Conservation (phyloP, 768 basidiomycete genomes). For the Termitomyces sp. region DNA sequence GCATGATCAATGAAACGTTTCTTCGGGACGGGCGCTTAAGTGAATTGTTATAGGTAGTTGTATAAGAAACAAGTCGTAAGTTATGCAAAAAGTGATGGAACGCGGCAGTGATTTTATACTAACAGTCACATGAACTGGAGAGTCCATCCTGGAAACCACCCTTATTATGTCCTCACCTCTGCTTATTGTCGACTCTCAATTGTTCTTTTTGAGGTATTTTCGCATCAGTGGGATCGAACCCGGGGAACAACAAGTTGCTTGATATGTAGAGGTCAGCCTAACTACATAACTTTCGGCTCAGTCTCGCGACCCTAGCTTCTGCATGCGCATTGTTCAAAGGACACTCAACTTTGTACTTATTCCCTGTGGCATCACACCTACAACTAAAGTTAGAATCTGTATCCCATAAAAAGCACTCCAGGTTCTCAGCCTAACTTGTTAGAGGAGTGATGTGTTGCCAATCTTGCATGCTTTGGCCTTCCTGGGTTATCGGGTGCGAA, state of each 20-base stretch:
- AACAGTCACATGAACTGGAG: neutral
- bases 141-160: too few relatives aligned
- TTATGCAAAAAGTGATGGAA: neutral
- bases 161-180: neutral
- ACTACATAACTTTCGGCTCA: too few relatives aligned
- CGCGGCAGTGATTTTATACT: neutral
- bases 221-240: neutral
- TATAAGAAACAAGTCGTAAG: neutral
- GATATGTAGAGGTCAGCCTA: neutral
- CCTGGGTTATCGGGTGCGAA: neutral
- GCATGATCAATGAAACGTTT: slow-evolving; percentile 28
- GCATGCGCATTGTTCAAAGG: too few relatives aligned
- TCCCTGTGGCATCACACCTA: too few relatives aligned
- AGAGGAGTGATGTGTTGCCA: neutral
- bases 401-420: too few relatives aligned
- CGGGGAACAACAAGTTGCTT: neutral
- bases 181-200: neutral
- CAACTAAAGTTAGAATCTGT: too few relatives aligned
- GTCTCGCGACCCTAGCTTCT: too few relatives aligned
- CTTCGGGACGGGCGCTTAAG: neutral
- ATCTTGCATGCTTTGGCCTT: neutral
- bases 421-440: too few relatives aligned
- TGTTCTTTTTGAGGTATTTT: neutral
- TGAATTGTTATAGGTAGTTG: neutral
- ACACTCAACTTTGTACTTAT: too few relatives aligned